phyloP scores from a whole-genome alignment of 2,329 filamentous ascomycete species.

The Colletotrichum paranaense region DNA sequence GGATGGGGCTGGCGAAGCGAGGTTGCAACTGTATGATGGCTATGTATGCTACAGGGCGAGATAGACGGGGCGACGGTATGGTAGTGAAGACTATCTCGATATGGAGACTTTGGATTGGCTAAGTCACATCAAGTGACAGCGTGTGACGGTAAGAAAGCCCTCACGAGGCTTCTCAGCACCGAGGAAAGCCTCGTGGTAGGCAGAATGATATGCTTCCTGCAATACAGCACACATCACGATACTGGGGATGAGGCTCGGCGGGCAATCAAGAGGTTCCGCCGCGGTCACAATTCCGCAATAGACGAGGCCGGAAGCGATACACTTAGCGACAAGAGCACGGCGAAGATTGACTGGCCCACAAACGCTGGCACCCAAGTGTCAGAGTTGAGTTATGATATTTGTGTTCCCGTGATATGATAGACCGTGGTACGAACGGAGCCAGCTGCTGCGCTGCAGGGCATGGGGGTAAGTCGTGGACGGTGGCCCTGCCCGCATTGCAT shows the following conservation, averaged over 20 bases:
- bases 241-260: slow-evolving; percentile 13
- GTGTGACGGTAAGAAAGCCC: background rate
- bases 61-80: background rate
- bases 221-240: background rate
- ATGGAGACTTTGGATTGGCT: no score
- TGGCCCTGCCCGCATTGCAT: background rate
- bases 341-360: slow-evolving; percentile 19
- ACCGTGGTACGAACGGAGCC: background rate
- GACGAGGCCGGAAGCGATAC: slow-evolving; percentile 1
- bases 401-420: slow-evolving; percentile 17
- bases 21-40: slow-evolving; percentile 51
- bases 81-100: no score
- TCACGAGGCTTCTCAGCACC: background rate
- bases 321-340: background rate
- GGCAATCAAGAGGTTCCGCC: background rate
- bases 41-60: background rate
- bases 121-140: no score
- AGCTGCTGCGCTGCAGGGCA: slow-evolving; percentile 1
- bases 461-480: background rate
- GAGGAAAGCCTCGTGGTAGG: background rate
- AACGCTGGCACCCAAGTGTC: slow-evolving; percentile 6
- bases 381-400: slow-evolving; percentile 9
- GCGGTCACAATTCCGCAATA: slow-evolving; percentile 29
- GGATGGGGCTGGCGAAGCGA: slow-evolving; percentile 60
- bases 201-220: background rate